Evolutionary conservation across 306 rosid genomes (phyloP).

Genomic region (Casuarina glauca): DNA sequence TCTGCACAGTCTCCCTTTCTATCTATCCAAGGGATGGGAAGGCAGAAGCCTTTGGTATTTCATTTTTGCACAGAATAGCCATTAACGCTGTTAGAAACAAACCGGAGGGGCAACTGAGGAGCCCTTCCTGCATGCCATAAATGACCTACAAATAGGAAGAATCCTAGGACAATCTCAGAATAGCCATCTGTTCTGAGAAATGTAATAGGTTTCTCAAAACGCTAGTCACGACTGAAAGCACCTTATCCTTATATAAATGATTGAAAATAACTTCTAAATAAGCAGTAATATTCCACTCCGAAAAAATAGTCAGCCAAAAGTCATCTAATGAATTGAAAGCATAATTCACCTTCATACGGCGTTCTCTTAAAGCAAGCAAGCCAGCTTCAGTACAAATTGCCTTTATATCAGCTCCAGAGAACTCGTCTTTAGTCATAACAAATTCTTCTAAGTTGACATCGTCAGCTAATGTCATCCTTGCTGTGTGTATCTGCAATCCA

Average conservation of each 20-base stretch:
- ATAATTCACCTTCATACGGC: conserved; percentile 88
- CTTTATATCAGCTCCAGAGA: conserved; percentile 97
- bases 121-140: too few relatives aligned
- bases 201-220: too few relatives aligned
- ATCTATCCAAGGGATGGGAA: too few relatives aligned
- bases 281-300: neutral
- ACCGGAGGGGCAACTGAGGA: too few relatives aligned
- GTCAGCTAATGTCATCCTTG: conserved; percentile 96
- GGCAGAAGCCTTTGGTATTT: too few relatives aligned
- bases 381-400: conserved; percentile 99
- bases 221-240: too few relatives aligned
- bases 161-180: too few relatives aligned
- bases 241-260: neutral
- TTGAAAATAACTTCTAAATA: neutral
- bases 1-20: too few relatives aligned
- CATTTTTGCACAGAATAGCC: too few relatives aligned
- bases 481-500: conserved; percentile 82
- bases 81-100: too few relatives aligned
- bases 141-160: too few relatives aligned
- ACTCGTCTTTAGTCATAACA: conserved; percentile 98
- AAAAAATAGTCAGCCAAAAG: neutral
- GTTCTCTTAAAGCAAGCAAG: conserved; percentile 87
- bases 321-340: conserved; percentile 10
- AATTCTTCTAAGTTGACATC: conserved; percentile 97
- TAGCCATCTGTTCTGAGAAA: too few relatives aligned